Evolutionary conservation across 306 rosid species (phyloP).

Genomic region (Cicer pinnatifidum): DNA sequence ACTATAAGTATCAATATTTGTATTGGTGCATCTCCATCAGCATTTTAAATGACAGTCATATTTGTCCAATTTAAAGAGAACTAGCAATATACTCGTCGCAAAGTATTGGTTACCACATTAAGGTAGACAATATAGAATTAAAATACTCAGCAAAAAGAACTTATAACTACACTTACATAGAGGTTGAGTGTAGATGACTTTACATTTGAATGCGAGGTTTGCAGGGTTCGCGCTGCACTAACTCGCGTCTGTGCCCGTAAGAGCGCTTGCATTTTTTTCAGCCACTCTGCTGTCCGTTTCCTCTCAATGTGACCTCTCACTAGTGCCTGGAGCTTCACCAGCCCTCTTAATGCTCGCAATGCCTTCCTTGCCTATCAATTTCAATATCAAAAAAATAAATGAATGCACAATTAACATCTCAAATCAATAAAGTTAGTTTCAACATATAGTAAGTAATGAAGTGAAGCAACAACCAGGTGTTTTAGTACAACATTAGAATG

Average conservation of each 20-base stretch:
- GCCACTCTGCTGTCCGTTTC: constrained; percentile 72
- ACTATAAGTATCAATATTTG: background rate
- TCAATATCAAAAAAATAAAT: background rate
- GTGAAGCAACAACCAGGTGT: background rate
- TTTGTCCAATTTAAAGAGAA: background rate
- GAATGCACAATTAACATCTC: background rate
- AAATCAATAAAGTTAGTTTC: background rate
- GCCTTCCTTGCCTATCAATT: constrained; percentile 81
- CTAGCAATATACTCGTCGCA: no score
- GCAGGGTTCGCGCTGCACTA: constrained; percentile 50
- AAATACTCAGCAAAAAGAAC: no score
- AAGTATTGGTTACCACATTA: no score
- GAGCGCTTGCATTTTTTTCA: constrained; percentile 66
- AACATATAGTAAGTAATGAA: background rate
- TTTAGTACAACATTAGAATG: background rate
- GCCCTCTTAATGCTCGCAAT: constrained; percentile 78
- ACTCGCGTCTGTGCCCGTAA: constrained; percentile 68
- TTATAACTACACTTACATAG: constrained; percentile 52
- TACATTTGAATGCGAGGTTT: constrained; percentile 47
- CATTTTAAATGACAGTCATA: constrained; percentile 7
- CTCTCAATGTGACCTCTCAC: constrained; percentile 92
- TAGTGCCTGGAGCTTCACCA: constrained; percentile 87
- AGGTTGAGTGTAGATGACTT: constrained; percentile 59
- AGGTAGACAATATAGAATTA: no score
- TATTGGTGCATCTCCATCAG: background rate